Percentiles rank a stretch among this genome's conserved stretches.
Conservation (phyloP, 169 alveolate species). For the Cryptosporidium sp. region DNA sequence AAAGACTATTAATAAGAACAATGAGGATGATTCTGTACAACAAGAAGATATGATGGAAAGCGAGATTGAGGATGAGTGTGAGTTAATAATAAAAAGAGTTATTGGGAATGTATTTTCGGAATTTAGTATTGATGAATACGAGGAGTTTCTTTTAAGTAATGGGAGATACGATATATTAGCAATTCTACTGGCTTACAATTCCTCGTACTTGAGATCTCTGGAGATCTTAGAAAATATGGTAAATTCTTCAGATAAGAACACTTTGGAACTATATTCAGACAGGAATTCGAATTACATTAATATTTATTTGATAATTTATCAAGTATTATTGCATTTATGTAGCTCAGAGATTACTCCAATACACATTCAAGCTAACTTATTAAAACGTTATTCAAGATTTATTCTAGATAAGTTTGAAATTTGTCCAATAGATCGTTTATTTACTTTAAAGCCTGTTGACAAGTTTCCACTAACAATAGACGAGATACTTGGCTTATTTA, state of each 20-base stretch:
- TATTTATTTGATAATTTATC: conserved; percentile 14
- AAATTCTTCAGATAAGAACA: neutral
- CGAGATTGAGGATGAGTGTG: neutral
- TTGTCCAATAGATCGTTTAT: conserved; percentile 24
- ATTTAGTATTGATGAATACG: conserved; percentile 27
- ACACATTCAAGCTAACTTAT: conserved; percentile 64
- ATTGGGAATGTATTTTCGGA: conserved; percentile 18
- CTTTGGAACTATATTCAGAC: neutral
- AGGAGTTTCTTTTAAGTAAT: conserved; percentile 27
- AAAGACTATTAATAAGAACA: neutral
- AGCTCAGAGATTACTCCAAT: conserved; percentile 48
- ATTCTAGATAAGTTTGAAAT: conserved; percentile 38
- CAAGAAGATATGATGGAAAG: neutral
- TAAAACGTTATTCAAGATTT: conserved; percentile 60
- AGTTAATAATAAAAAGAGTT: neutral
- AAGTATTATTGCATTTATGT: conserved; percentile 42
- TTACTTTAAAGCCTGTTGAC: conserved; percentile 56
- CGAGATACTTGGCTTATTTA: conserved; percentile 53
- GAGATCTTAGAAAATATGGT: conserved; percentile 46
- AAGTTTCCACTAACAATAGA: conserved; percentile 55
- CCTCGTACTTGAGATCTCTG: conserved; percentile 41
- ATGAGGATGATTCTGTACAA: neutral
- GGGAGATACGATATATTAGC: conserved; percentile 49
- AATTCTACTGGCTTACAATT: conserved; percentile 19
- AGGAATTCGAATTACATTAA: conserved; percentile 29